Evolutionary conservation across 164 flowering plant species (phyloP).

Genomic region (Echeveria elegans): DNA sequence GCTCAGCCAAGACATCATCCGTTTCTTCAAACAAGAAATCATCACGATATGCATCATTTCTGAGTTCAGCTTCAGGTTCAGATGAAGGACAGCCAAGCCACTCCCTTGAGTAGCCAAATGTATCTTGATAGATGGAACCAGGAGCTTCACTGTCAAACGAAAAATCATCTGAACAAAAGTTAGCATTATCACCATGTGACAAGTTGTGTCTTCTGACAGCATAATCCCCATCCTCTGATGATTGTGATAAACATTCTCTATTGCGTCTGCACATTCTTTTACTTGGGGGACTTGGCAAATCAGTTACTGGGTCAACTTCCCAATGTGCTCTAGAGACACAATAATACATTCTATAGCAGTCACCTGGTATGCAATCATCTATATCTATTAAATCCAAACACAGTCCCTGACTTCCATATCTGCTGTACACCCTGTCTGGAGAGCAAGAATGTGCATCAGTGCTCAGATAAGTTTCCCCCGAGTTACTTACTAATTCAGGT

Average conservation of each 20-base stretch:
- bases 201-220: slow-evolving; percentile 16
- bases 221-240: slow-evolving; percentile 10
- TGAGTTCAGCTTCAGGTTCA: background rate
- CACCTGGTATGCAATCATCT: background rate
- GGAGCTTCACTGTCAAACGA: slow-evolving; percentile 16
- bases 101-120: slow-evolving; percentile 12
- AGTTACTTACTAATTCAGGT: background rate
- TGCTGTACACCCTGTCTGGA: background rate
- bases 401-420: slow-evolving; percentile 1
- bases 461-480: background rate
- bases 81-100: background rate
- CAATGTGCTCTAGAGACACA: slow-evolving; percentile 6
- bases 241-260: slow-evolving; percentile 17
- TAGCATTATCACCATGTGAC: slow-evolving; percentile 12
- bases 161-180: slow-evolving; percentile 12
- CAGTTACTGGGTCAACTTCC: slow-evolving; percentile 15
- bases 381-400: background rate
- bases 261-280: slow-evolving; percentile 15
- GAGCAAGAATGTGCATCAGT: background rate
- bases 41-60: background rate
- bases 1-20: slow-evolving; percentile 12
- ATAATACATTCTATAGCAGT: background rate
- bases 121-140: slow-evolving; percentile 13
- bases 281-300: slow-evolving; percentile 10
- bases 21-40: slow-evolving; percentile 10